These are phyloP conservation scores for Schwanniomyces occidentalis DNA, from an alignment of 805 yeast species.

Conservation along the genomic window DNA sequence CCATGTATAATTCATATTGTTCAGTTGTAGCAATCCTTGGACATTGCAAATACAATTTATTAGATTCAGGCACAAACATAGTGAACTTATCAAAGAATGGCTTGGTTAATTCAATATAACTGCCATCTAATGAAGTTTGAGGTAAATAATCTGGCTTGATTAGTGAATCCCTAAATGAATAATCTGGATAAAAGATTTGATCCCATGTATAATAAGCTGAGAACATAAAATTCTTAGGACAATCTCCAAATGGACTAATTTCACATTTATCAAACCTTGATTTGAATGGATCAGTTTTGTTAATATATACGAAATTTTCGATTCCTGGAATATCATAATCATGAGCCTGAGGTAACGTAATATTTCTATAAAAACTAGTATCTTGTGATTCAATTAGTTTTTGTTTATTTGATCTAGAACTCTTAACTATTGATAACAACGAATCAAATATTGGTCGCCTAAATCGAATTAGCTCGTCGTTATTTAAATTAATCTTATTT, in stretches of 20 bases:
- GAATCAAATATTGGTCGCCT: slow-evolving; percentile 1
- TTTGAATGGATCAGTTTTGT: slow-evolving; percentile 17
- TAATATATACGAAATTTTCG: slow-evolving; percentile 6
- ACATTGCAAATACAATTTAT: slow-evolving; percentile 36
- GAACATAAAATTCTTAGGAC: slow-evolving; percentile 16
- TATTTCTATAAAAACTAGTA: slow-evolving; percentile 14
- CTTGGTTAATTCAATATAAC: slow-evolving; percentile 29
- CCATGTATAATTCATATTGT: slow-evolving; percentile 28
- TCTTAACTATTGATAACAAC: slow-evolving; percentile 10
- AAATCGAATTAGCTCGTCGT: not conserved
- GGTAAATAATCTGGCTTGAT: slow-evolving; percentile 40
- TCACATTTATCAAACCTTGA: slow-evolving; percentile 30
- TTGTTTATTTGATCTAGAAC: not conserved
- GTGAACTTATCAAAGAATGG: slow-evolving; percentile 29
- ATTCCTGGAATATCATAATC: slow-evolving; percentile 13
- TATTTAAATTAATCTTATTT: not conserved
- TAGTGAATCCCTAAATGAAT: slow-evolving; percentile 39
- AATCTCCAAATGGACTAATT: slow-evolving; percentile 20
- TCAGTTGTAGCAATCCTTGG: slow-evolving; percentile 25
- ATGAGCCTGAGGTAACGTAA: slow-evolving; percentile 12
- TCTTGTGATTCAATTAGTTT: not conserved
- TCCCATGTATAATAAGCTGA: slow-evolving; percentile 42
- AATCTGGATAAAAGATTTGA: slow-evolving; percentile 47
- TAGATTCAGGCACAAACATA: slow-evolving; percentile 14
- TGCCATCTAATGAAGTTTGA: slow-evolving; percentile 19